phyloP scores from a whole-genome alignment of 2,329 filamentous ascomycete genomes.

The Colletotrichum abscissum region DNA sequence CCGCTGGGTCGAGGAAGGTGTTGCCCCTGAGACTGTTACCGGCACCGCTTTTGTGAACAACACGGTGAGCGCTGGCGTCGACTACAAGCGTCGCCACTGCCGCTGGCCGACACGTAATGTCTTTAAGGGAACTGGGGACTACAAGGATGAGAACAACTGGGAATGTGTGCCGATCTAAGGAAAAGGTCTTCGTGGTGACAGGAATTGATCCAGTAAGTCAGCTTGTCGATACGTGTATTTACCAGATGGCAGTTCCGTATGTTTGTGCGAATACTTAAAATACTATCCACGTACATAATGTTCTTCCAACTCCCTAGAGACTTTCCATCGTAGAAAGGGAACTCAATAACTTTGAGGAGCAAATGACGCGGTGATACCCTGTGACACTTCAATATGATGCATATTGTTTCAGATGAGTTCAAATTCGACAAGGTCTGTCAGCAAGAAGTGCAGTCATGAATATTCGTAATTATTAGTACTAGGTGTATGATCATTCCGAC shows the following conservation, averaged over 20 bases:
- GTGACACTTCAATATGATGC: no score
- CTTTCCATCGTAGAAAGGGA: no score
- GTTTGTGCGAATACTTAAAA: no score
- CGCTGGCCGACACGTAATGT: constrained; percentile 46
- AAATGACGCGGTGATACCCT: no score
- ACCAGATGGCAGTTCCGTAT: no score
- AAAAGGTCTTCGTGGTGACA: neutral
- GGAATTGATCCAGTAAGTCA: neutral
- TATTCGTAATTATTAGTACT: neutral
- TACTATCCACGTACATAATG: no score
- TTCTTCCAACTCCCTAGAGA: no score
- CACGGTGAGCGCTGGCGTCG: constrained; percentile 39
- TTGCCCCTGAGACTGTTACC: constrained; percentile 52
- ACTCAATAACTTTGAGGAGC: no score
- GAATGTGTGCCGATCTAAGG: constrained; percentile 4
- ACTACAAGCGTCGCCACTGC: constrained; percentile 48
- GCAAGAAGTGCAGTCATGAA: neutral
- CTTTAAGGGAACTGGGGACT: constrained; percentile 38
- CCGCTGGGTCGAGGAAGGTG: constrained; percentile 56
- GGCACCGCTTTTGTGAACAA: constrained; percentile 47
- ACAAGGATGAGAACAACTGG: constrained; percentile 33
- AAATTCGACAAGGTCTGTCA: neutral
- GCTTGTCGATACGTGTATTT: neutral
- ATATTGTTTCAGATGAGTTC: no score
- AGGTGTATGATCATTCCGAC: neutral